Evolutionary conservation across 495 filamentous ascomycete species (phyloP).

Genomic region (Neurospora sp.): DNA sequence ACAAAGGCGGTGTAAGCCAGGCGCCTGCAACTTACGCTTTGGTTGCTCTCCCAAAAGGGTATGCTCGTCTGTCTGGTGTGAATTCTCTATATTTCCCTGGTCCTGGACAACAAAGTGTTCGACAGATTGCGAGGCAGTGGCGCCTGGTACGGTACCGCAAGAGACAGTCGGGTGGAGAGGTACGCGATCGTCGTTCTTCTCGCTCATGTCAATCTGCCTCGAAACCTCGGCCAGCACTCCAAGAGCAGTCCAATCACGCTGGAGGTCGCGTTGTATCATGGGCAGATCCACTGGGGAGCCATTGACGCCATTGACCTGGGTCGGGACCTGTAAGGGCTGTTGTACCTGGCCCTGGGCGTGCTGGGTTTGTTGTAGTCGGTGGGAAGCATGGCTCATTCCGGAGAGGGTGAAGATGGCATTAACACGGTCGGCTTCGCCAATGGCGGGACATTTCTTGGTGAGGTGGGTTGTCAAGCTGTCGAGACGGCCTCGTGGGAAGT

Average conservation of each 20-base stretch:
- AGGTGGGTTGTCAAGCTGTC: conserved; percentile 71
- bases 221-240: conserved; percentile 78
- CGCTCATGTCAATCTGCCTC: conserved; percentile 49
- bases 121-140: conserved; percentile 3
- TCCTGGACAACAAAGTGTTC: conserved; percentile 40
- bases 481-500: conserved; percentile 74
- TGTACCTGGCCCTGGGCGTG: conserved; percentile 14
- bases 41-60: not conserved
- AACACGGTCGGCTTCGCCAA: conserved; percentile 55
- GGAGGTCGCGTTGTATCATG: conserved; percentile 17
- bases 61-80: conserved; percentile 29
- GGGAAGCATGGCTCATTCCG: conserved; percentile 25
- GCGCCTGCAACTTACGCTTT: not conserved
- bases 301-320: conserved; percentile 29
- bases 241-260: conserved; percentile 56
- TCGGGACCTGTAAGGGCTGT: conserved; percentile 17
- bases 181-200: conserved; percentile 36
- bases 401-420: conserved; percentile 46
- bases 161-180: conserved; percentile 7
- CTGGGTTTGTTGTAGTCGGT: conserved; percentile 16
- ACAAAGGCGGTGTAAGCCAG: not conserved
- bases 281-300: conserved; percentile 19
- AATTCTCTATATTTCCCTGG: conserved; percentile 39
- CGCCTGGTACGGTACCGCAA: not conserved
- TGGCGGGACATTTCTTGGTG: conserved; percentile 70